These are phyloP conservation scores for Lunularia cruciata DNA, from an alignment of 225 moss, liverwort and hornwort species.

Conservation along the genomic window DNA sequence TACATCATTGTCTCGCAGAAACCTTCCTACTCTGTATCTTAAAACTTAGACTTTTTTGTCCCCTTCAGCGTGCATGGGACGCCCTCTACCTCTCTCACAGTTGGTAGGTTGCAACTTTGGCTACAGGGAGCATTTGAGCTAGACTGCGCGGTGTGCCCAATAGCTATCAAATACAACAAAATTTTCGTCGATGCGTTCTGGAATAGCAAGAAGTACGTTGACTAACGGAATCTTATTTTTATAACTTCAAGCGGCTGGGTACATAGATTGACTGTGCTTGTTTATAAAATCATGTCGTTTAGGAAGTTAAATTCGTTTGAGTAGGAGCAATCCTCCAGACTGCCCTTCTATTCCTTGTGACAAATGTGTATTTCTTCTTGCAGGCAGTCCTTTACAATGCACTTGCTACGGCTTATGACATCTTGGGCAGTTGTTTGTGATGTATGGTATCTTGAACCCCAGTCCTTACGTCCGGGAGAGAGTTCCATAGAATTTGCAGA, in stretches of 20 bases:
- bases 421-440: conserved; percentile 99
- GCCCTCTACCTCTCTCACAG: background rate
- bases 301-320: too few relatives aligned
- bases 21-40: background rate
- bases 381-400: conserved; percentile 98
- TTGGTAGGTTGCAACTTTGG: background rate
- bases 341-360: background rate
- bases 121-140: conserved; percentile 97
- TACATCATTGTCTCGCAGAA: background rate
- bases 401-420: conserved; percentile 96
- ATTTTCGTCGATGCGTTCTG: conserved; percentile 99
- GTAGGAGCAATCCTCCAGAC: background rate
- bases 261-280: too few relatives aligned
- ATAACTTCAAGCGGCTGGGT: too few relatives aligned
- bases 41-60: too few relatives aligned
- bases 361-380: conserved; percentile 13
- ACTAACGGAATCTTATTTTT: too few relatives aligned
- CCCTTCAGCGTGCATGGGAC: too few relatives aligned
- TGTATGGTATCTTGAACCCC: conserved; percentile 98
- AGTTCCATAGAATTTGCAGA: conserved; percentile 93
- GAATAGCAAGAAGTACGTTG: conserved; percentile 94
- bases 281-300: too few relatives aligned
- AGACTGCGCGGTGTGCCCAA: conserved; percentile 89
- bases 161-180: conserved; percentile 98
- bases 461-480: conserved; percentile 73